phyloP scores from a whole-genome alignment of 192 early-diverging fungal genomes.

The Coemansia sp. region DNA sequence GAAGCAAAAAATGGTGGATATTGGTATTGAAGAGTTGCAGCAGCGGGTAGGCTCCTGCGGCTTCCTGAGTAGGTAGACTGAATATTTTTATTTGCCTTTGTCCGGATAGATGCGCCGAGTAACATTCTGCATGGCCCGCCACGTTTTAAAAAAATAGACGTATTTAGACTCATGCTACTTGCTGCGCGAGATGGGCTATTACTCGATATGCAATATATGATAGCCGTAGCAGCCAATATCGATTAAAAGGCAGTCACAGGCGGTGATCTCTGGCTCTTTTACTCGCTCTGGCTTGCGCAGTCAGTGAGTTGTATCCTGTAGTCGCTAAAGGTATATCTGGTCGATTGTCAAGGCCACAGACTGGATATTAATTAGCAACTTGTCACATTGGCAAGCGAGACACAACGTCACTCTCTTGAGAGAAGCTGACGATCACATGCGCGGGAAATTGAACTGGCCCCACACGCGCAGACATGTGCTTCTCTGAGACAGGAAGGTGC shows the following conservation, averaged over 20 bases:
- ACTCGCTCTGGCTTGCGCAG: too few species aligned
- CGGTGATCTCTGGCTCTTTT: background rate
- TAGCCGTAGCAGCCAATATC: constrained; percentile 30
- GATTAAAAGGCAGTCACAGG: background rate
- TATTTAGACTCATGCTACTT: constrained; percentile 5
- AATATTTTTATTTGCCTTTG: background rate
- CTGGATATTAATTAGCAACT: background rate
- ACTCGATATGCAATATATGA: constrained; percentile 11
- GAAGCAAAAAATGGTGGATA: background rate
- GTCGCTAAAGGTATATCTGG: too few species aligned
- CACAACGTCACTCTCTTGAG: background rate
- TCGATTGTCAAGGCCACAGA: background rate
- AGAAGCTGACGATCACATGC: constrained; percentile 2
- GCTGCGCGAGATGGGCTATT: background rate
- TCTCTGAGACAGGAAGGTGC: background rate
- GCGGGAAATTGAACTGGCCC: constrained; percentile 1
- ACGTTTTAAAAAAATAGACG: constrained; percentile 1
- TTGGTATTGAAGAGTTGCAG: background rate
- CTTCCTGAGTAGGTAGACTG: background rate
- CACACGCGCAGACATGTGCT: constrained; percentile 5
- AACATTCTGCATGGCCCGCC: background rate
- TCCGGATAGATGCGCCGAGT: background rate
- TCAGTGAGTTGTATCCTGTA: too few species aligned
- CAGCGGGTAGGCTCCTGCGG: background rate
- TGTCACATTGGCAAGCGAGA: background rate